Percentiles rank a stretch among this genome's conserved stretches.
phyloP scores from a whole-genome alignment of 2,329 filamentous ascomycete species.

The Aureobasidium musti region DNA sequence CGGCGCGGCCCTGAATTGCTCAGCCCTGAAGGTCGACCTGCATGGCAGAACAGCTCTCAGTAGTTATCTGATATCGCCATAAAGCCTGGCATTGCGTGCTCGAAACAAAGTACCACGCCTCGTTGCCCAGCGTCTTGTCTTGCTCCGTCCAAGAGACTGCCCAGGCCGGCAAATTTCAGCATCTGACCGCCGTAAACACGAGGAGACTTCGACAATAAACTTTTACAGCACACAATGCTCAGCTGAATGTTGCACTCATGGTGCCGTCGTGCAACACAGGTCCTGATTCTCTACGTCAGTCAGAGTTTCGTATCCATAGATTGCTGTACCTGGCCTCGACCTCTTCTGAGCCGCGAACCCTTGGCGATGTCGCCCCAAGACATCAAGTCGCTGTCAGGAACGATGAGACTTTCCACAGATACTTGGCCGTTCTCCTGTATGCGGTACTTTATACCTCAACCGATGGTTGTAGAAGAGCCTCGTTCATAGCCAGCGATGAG shows the following conservation, averaged over 20 bases:
- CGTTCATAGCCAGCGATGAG: background rate
- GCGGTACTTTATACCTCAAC: background rate
- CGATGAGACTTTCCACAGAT: conserved; percentile 3
- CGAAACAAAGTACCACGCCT: conserved; percentile 6
- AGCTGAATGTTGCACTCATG: too few species aligned
- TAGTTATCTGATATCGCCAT: background rate
- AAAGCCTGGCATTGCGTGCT: conserved; percentile 14
- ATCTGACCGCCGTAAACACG: conserved; percentile 5
- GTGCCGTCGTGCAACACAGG: too few species aligned
- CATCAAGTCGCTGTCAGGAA: background rate
- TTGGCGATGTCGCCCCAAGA: conserved; percentile 19
- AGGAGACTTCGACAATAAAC: background rate
- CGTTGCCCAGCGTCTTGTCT: conserved; percentile 5
- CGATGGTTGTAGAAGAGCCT: background rate
- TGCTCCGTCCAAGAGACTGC: conserved; percentile 12
- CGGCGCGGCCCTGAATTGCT: background rate
- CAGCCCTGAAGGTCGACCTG: background rate
- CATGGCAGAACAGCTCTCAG: background rate
- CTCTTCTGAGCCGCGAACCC: background rate
- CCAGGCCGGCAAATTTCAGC: background rate
- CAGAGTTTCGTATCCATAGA: too few species aligned
- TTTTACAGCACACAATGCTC: too few species aligned
- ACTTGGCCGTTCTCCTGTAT: conserved; percentile 8
- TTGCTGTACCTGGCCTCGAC: background rate
- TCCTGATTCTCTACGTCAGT: too few species aligned